phyloP scores from a whole-genome alignment of 345 rosid species.

The Arabis hirsuta region DNA sequence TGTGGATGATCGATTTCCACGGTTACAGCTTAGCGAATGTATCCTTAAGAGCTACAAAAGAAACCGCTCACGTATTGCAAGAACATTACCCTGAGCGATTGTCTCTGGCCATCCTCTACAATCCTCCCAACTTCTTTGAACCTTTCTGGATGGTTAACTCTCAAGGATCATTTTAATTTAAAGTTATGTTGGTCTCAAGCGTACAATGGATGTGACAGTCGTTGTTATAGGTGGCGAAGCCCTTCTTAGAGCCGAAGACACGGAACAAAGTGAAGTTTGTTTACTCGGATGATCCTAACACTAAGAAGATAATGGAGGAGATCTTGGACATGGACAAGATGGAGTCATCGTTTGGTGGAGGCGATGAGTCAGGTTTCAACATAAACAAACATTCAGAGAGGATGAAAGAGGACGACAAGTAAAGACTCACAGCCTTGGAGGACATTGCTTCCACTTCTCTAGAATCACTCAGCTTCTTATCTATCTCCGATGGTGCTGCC shows the following conservation, averaged over 20 bases:
- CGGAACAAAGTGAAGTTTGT: slow-evolving; percentile 85
- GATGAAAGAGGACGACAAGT: slow-evolving; percentile 86
- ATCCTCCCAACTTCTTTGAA: slow-evolving; percentile 93
- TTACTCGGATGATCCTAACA: slow-evolving; percentile 64
- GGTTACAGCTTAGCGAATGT: slow-evolving; percentile 75
- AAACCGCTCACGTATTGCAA: slow-evolving; percentile 87
- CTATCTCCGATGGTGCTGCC: slow-evolving; percentile 19
- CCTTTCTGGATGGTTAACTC: slow-evolving; percentile 77
- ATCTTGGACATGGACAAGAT: slow-evolving; percentile 70
- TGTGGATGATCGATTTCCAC: slow-evolving; percentile 88
- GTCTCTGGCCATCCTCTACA: slow-evolving; percentile 77
- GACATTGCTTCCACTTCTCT: slow-evolving; percentile 24
- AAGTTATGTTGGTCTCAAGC: neutral
- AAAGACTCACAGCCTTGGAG: slow-evolving; percentile 22
- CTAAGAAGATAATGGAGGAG: slow-evolving; percentile 76
- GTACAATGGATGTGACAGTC: neutral
- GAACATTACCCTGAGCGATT: slow-evolving; percentile 90
- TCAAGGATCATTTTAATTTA: neutral
- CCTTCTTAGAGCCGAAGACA: slow-evolving; percentile 87
- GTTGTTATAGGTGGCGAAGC: slow-evolving; percentile 67
- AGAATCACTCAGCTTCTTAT: slow-evolving; percentile 31
- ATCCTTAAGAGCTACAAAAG: slow-evolving; percentile 78
- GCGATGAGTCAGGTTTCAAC: slow-evolving; percentile 58
- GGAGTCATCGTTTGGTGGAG: slow-evolving; percentile 82
- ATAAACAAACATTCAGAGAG: slow-evolving; percentile 67